Evolutionary conservation across 768 basidiomycete genomes (phyloP).

Genomic region (Suillus sp.): DNA sequence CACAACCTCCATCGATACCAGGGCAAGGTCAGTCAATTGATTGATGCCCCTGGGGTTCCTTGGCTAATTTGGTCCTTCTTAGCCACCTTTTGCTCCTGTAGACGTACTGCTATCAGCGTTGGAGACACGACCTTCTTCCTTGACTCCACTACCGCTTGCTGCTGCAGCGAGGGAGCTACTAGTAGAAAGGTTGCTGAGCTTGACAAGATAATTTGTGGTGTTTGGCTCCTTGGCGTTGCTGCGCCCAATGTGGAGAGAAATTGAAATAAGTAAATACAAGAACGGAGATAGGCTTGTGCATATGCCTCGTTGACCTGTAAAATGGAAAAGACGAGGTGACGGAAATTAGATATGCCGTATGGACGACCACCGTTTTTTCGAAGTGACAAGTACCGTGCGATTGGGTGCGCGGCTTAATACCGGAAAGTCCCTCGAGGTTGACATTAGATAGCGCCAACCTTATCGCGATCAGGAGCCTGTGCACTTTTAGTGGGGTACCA

Average conservation of each 20-base stretch:
- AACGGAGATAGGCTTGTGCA: slow-evolving; percentile 14
- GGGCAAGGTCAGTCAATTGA: slow-evolving; percentile 47
- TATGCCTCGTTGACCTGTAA: slow-evolving; percentile 9
- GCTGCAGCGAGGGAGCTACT: slow-evolving; percentile 42
- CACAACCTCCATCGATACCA: slow-evolving; percentile 56
- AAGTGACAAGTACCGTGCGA: background rate
- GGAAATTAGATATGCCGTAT: background rate
- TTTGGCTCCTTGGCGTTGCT: slow-evolving; percentile 17
- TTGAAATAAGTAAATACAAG: slow-evolving; percentile 15
- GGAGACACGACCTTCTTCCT: slow-evolving; percentile 45
- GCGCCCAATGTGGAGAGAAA: slow-evolving; percentile 5
- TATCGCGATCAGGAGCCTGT: background rate
- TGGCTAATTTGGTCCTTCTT: slow-evolving; percentile 46
- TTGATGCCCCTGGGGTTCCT: slow-evolving; percentile 51
- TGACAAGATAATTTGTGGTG: slow-evolving; percentile 22
- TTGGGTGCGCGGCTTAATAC: background rate
- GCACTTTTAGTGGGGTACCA: background rate
- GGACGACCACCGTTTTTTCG: too few relatives aligned
- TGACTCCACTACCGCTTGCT: slow-evolving; percentile 23
- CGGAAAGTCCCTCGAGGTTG: background rate
- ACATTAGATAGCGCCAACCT: background rate
- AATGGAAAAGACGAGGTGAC: slow-evolving; percentile 24
- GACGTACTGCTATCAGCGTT: slow-evolving; percentile 33
- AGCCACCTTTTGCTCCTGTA: slow-evolving; percentile 18
- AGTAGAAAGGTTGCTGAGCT: slow-evolving; percentile 51